Evolutionary conservation across 345 rosid genomes (phyloP).

Genomic region (Eutrema japonicum): DNA sequence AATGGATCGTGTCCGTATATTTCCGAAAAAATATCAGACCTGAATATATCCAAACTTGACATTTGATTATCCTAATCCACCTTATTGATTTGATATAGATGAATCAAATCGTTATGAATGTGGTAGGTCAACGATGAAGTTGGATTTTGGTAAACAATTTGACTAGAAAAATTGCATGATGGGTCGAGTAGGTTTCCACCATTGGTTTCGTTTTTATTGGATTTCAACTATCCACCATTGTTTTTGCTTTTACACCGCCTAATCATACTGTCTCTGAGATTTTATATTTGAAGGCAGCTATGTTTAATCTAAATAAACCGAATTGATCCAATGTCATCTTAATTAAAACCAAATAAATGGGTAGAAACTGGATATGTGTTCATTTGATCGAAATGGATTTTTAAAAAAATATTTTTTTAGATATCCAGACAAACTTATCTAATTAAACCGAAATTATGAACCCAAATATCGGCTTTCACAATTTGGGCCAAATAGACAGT

Average conservation of each 20-base stretch:
- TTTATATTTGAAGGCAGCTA: not conserved
- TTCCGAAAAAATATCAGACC: not conserved
- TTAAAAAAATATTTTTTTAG: too few relatives aligned
- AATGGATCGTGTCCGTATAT: slow-evolving; percentile 45
- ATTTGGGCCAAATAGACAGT: not conserved
- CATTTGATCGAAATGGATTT: too few relatives aligned
- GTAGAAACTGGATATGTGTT: not conserved
- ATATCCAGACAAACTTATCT: not conserved
- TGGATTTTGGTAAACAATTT: slow-evolving; percentile 21
- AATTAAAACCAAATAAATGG: not conserved
- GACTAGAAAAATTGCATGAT: slow-evolving; percentile 6
- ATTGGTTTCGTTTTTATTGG: slow-evolving; percentile 20
- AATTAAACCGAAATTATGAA: not conserved
- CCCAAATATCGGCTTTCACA: slow-evolving; percentile 8
- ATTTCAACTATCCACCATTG: slow-evolving; percentile 16
- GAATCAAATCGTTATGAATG: slow-evolving; percentile 8
- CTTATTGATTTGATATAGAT: not conserved
- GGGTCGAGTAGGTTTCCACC: slow-evolving; percentile 34
- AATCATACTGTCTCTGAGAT: slow-evolving; percentile 5
- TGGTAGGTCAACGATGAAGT: slow-evolving; percentile 36
- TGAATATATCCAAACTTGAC: not conserved
- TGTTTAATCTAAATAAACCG: not conserved
- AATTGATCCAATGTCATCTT: not conserved
- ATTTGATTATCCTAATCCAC: not conserved
- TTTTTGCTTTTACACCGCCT: slow-evolving; percentile 11